A percentile compares a stretch with the other conserved stretches of the same genome.
Conservation (phyloP, 805 yeast genomes). For the Yamadazyma phyllophila region DNA sequence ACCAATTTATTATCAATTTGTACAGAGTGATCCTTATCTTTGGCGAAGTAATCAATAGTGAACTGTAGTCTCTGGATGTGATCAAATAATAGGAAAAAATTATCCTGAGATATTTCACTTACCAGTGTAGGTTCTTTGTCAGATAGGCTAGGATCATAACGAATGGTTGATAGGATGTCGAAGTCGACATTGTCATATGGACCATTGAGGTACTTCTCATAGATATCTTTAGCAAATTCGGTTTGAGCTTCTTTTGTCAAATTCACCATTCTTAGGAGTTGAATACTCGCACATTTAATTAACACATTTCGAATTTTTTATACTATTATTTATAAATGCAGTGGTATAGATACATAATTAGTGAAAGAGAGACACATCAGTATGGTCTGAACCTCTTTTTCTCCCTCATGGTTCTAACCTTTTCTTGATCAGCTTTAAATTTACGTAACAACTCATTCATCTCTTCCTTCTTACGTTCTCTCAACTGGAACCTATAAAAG, state of each 20-base stretch:
- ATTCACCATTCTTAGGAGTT: background rate
- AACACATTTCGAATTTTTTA: background rate
- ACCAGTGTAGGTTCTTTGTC: conserved; percentile 24
- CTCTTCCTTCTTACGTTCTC: conserved; percentile 89
- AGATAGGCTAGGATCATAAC: conserved; percentile 67
- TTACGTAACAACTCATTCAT: conserved; percentile 82
- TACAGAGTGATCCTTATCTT: conserved; percentile 12
- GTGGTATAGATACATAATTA: background rate
- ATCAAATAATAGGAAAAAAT: conserved; percentile 61
- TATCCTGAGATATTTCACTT: conserved; percentile 22
- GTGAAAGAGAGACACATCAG: conserved; percentile 21
- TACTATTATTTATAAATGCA: background rate
- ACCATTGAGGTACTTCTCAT: conserved; percentile 1
- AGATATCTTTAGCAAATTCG: conserved; percentile 1
- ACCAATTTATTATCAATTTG: conserved; percentile 39
- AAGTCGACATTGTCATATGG: conserved; percentile 31
- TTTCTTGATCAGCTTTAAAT: conserved; percentile 88
- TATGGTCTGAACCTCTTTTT: conserved; percentile 85
- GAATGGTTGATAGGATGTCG: conserved; percentile 63
- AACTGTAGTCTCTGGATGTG: conserved; percentile 62
- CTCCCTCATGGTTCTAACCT: conserved; percentile 73
- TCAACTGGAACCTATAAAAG: conserved; percentile 92
- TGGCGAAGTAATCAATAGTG: conserved; percentile 50
- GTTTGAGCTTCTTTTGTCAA: background rate
- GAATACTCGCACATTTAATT: background rate